These are phyloP conservation scores for Knufia petricola DNA, from an alignment of 2,329 filamentous ascomycete genomes.

Conservation along the genomic window DNA sequence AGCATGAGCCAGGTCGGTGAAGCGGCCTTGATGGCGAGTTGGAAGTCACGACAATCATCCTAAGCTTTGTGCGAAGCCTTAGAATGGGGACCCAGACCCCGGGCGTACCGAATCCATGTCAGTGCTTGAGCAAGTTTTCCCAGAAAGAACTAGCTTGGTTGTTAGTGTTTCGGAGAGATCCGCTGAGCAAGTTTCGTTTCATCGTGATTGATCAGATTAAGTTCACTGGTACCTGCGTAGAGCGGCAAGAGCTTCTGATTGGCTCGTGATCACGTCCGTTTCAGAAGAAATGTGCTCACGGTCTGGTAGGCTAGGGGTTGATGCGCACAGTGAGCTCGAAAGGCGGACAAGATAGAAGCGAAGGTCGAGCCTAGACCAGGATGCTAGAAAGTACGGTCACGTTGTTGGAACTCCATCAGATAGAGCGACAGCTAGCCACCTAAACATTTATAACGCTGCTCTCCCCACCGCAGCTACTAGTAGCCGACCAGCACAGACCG, in stretches of 20 bases:
- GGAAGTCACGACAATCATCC: too few species aligned
- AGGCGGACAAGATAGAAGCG: too few species aligned
- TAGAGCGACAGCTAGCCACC: too few species aligned
- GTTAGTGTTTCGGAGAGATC: not conserved
- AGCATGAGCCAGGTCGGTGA: not conserved
- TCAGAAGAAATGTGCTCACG: not conserved
- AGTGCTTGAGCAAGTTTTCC: conserved; percentile 8
- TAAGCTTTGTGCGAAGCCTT: not conserved
- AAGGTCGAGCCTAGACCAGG: not conserved
- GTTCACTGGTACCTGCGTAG: conserved; percentile 3
- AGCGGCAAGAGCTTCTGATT: not conserved
- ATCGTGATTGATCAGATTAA: not conserved
- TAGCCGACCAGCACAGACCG: too few species aligned
- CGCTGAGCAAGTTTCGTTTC: conserved; percentile 7
- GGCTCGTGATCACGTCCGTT: not conserved
- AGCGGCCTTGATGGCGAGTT: not conserved
- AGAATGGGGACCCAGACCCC: not conserved
- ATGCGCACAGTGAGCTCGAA: too few species aligned
- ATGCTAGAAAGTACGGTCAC: not conserved
- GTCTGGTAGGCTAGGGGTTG: not conserved
- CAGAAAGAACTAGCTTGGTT: not conserved
- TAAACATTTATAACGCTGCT: too few species aligned
- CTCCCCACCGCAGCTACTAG: too few species aligned
- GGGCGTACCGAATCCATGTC: not conserved
- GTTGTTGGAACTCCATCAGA: too few species aligned